A percentile compares a stretch with the other conserved stretches of the same genome.
phyloP scores from a whole-genome alignment of 2,329 filamentous ascomycete genomes.

The Aspergillus aculeatinus region DNA sequence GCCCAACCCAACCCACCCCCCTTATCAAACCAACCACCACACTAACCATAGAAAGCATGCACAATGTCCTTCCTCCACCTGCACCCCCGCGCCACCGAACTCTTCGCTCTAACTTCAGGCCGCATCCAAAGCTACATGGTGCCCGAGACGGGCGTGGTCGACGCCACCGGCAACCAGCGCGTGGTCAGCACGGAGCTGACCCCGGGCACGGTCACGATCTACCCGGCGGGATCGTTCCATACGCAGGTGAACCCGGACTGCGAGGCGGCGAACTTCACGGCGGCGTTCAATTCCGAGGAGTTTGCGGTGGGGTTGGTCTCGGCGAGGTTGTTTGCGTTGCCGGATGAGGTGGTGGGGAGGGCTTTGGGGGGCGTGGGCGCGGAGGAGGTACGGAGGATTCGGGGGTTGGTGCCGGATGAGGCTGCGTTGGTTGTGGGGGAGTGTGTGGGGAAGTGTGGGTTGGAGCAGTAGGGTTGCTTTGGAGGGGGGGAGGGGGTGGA shows the following conservation, averaged over 20 bases:
- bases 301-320: constrained; percentile 23
- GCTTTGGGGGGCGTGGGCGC: constrained; percentile 14
- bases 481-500: no score
- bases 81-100: constrained; percentile 26
- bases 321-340: constrained; percentile 18
- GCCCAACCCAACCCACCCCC: no score
- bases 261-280: constrained; percentile 25
- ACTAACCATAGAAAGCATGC: constrained; percentile 18
- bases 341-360: constrained; percentile 21
- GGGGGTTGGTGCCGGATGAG: no score
- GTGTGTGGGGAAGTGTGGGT: no score
- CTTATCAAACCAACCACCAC: neutral
- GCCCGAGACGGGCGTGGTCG: constrained; percentile 15
- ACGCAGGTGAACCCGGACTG: constrained; percentile 29
- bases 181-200: constrained; percentile 18
- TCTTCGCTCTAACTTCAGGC: constrained; percentile 22
- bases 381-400: no score
- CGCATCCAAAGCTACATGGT: constrained; percentile 23
- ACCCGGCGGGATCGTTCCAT: constrained; percentile 27
- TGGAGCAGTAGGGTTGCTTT: no score
- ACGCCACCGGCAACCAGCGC: constrained; percentile 19
- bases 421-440: no score
- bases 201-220: constrained; percentile 24
- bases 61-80: constrained; percentile 28
- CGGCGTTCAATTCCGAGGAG: constrained; percentile 24